Base-by-base conservation (phyloP, 2,329 filamentous ascomycete genomes). In the Neonectria coccinea region DNA sequence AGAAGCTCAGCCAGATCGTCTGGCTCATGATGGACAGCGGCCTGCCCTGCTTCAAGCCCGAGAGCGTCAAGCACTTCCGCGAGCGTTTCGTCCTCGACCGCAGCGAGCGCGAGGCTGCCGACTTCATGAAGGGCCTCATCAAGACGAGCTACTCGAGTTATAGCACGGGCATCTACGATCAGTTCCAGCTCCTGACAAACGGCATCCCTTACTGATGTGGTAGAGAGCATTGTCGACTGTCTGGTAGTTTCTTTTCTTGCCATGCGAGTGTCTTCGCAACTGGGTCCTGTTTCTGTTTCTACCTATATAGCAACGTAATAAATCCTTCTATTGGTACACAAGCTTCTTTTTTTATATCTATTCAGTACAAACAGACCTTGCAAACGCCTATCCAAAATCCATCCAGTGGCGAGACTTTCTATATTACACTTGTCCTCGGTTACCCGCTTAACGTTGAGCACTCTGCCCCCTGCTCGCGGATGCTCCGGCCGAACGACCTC, bases 111-210 rank as follows among this genome's bases (percentile, higher is more conserved):
- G 96, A 99, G 80, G 96, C 97, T 0, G 96, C 95, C 1, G 94
- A 97, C 66, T 97, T 96, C 73, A 97, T 99, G 89, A 89, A 91
- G 71, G 92, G 92, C 59, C 83, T 98, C 73, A 91, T 97, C 75
- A 91, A 90, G 83, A 97, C 92, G 86, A 97, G 94, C 77, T 92
- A 96, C 75, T 88, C 90, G 63, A 97, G 92, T 81, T 92, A 96
- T 77, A 94, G 92, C 61, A 99, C 96, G 1, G 94, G 93, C 70
- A 91, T 95, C 52, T 99, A 99, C 79, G 97, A 99, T 81, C 93
- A 97, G 79, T 99, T 97, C 85, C 96, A 99, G 84, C 83, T 97
- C 74, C 83, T 97, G 80, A 98, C 96, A 33, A 98, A 99, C 77
- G 96, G 95, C 7, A 99, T 99, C 78, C 96, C 96, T 36, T 98